Percentiles rank a stretch among this genome's conserved stretches.
Evolutionary conservation across 257 asterid genomes (phyloP).

Genomic region (Solanum virginianum): DNA sequence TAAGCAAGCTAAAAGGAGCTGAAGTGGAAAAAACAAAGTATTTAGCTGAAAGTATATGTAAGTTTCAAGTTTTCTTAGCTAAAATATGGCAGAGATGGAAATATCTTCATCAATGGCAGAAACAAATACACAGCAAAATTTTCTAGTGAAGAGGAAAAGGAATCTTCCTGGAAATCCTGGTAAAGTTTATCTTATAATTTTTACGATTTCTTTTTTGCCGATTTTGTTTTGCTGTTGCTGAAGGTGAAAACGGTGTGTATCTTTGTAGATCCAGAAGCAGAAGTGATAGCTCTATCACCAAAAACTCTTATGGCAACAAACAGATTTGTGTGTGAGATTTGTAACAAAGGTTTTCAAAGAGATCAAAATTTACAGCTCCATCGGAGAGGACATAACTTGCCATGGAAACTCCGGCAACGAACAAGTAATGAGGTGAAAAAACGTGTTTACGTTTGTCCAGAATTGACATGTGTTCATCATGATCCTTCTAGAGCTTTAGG

Average conservation of each 20-base stretch:
- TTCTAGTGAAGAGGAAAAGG: conserved; percentile 50
- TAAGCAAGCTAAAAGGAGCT: background rate
- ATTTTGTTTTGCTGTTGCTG: background rate
- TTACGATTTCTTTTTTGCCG: background rate
- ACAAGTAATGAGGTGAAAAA: conserved; percentile 41
- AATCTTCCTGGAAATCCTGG: conserved; percentile 98
- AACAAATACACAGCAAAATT: conserved; percentile 5
- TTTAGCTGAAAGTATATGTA: background rate
- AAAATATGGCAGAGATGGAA: conserved; percentile 28
- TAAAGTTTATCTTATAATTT: background rate
- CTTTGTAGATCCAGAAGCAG: conserved; percentile 80
- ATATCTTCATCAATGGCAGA: conserved; percentile 27
- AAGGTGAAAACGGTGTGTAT: background rate
- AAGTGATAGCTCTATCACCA: conserved; percentile 79
- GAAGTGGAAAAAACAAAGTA: background rate
- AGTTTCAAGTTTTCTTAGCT: background rate
- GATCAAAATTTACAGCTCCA: conserved; percentile 94
- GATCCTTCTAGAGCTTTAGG: conserved; percentile 83
- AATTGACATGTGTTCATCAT: conserved; percentile 55
- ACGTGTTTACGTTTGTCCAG: conserved; percentile 87
- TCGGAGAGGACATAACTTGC: conserved; percentile 85
- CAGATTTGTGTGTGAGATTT: conserved; percentile 82
- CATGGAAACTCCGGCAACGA: conserved; percentile 87
- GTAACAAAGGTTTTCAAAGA: conserved; percentile 87
- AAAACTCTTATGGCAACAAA: conserved; percentile 63